These are phyloP conservation scores for Tetraselmis chui DNA, from an alignment of 139 green algal species.

Conservation along the genomic window DNA sequence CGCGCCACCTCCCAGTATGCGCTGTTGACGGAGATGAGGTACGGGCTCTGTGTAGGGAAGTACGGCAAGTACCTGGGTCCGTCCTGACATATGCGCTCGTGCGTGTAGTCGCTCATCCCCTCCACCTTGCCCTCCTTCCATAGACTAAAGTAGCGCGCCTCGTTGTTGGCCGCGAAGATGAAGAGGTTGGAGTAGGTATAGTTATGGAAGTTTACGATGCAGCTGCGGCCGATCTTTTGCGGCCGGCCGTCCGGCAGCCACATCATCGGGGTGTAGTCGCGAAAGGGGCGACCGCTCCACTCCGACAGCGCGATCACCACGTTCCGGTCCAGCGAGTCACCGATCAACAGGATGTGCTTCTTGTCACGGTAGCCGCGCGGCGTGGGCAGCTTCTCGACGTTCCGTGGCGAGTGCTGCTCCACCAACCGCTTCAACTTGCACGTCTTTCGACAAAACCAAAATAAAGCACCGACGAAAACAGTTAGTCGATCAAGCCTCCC, in stretches of 20 bases:
- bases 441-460: no score
- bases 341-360: not conserved
- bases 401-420: not conserved
- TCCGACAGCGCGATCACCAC: not conserved
- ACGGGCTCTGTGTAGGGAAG: not conserved
- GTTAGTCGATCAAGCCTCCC: not conserved
- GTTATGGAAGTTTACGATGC: not conserved
- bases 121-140: not conserved
- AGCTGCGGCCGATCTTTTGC: not conserved
- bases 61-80: not conserved
- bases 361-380: not conserved
- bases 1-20: not conserved
- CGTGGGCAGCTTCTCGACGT: not conserved
- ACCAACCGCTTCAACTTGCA: not conserved
- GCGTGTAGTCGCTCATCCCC: not conserved
- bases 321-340: not conserved
- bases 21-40: not conserved
- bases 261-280: not conserved
- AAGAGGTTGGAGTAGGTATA: not conserved
- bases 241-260: not conserved
- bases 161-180: not conserved
- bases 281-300: not conserved
- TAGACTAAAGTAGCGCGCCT: not conserved
- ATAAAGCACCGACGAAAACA: not conserved
- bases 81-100: not conserved